phyloP scores from a whole-genome alignment of 1,284 basidiomycete species.

The Exobasidium cylindrosporum region DNA sequence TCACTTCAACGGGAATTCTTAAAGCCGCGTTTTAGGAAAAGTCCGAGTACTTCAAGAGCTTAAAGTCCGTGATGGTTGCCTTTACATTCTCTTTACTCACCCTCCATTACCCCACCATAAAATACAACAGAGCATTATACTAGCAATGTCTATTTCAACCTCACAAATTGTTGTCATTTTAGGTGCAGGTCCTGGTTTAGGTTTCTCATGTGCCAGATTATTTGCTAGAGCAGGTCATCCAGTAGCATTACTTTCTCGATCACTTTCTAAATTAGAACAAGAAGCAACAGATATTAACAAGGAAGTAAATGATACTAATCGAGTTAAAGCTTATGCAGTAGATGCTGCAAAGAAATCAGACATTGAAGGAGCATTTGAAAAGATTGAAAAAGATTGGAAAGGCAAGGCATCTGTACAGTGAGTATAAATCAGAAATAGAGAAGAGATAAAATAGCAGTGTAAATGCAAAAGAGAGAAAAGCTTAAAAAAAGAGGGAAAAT shows the following conservation, averaged over 20 bases:
- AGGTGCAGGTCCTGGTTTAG: constrained; percentile 12
- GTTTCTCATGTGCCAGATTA: background rate
- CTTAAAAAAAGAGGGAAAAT: too few relatives aligned
- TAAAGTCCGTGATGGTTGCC: too few relatives aligned
- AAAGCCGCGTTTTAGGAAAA: too few relatives aligned
- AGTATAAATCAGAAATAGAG: too few relatives aligned
- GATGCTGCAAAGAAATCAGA: constrained; percentile 2
- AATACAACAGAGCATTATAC: too few relatives aligned
- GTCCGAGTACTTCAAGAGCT: too few relatives aligned
- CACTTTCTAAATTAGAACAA: background rate
- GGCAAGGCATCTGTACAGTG: background rate
- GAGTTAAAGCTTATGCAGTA: background rate
- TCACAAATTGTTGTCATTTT: constrained; percentile 7
- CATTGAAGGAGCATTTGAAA: background rate
- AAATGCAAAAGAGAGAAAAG: too few relatives aligned
- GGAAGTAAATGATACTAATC: background rate
- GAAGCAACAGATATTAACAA: constrained; percentile 8
- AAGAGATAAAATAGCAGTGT: too few relatives aligned
- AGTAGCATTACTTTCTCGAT: constrained; percentile 11
- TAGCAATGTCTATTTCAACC: too few relatives aligned
- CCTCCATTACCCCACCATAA: too few relatives aligned
- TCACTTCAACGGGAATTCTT: too few relatives aligned
- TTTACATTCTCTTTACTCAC: too few relatives aligned
- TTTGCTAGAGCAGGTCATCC: constrained; percentile 13
- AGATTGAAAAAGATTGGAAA: background rate